Evolutionary conservation across 306 rosid genomes (phyloP).

Genomic region (Trichosanthes cucumerina): DNA sequence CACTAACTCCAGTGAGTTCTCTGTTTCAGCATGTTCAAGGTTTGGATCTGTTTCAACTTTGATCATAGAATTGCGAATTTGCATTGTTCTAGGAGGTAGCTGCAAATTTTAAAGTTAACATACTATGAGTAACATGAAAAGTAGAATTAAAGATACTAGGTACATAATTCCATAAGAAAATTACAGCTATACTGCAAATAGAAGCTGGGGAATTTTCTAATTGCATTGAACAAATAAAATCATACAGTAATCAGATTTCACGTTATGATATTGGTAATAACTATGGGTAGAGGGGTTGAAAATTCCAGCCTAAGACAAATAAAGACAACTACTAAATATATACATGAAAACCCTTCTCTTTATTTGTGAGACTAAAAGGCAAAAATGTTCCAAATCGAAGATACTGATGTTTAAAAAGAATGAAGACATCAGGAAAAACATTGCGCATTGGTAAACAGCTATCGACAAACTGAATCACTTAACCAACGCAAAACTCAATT

Average conservation of each 20-base stretch:
- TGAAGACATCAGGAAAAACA: not conserved
- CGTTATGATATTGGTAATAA: not conserved
- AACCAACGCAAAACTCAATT: not conserved
- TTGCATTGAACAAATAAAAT: not conserved
- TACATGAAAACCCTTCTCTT: not conserved
- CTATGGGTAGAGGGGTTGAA: not conserved
- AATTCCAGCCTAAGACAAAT: not conserved
- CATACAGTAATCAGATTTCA: not conserved
- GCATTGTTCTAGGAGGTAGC: slow-evolving; percentile 61
- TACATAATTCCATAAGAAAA: not conserved
- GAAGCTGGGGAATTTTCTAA: not conserved
- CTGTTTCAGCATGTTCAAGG: slow-evolving; percentile 18
- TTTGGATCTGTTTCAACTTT: slow-evolving; percentile 38
- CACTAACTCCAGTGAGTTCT: slow-evolving; percentile 58
- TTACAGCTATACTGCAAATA: not conserved
- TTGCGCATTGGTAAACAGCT: not conserved
- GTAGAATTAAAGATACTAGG: not conserved
- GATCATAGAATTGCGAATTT: slow-evolving; percentile 58
- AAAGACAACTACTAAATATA: not conserved
- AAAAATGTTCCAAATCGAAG: not conserved
- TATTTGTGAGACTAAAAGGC: not conserved
- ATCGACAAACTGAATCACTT: not conserved
- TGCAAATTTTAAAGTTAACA: slow-evolving; percentile 18
- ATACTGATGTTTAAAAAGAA: not conserved
- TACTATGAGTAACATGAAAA: not conserved